A percentile compares a stretch with the other conserved stretches of the same genome.
Conservation (phyloP, 2,329 filamentous ascomycete species). For the Dothiorella sarmentorum region DNA sequence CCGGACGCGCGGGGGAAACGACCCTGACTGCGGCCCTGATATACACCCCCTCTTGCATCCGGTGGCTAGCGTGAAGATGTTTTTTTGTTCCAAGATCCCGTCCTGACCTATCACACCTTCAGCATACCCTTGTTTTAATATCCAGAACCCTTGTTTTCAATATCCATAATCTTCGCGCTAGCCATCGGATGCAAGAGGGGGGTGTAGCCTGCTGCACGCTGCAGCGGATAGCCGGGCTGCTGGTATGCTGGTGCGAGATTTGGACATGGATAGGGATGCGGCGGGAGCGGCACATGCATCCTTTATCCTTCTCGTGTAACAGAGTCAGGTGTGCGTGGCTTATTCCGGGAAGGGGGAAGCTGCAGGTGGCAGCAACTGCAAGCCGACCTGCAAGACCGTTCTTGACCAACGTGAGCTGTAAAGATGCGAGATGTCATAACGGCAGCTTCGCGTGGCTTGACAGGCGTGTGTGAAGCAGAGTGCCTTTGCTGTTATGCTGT, state of each 20-base stretch:
- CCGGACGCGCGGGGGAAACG: not conserved
- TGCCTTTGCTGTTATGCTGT: not conserved
- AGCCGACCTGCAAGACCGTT: not conserved
- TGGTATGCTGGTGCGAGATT: conserved; percentile 1
- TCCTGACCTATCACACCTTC: too few species aligned
- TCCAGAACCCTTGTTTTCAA: too few species aligned
- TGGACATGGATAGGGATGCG: conserved; percentile 1
- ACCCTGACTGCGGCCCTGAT: not conserved
- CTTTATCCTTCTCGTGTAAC: not conserved
- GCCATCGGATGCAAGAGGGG: too few species aligned
- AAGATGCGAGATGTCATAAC: conserved; percentile 10
- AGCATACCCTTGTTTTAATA: too few species aligned
- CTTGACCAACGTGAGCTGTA: not conserved
- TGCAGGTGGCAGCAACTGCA: conserved; percentile 2
- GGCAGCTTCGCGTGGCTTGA: not conserved
- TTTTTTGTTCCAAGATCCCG: too few species aligned
- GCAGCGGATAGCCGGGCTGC: not conserved
- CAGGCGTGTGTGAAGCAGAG: not conserved
- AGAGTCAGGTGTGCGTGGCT: not conserved
- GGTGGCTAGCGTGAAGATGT: too few species aligned
- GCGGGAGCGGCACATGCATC: not conserved
- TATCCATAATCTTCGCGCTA: too few species aligned
- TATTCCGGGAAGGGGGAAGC: too few species aligned
- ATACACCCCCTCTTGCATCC: too few species aligned
- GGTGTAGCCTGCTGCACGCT: not conserved